Conservation (phyloP, 768 basidiomycete species). For the Auricularia cornea region DNA sequence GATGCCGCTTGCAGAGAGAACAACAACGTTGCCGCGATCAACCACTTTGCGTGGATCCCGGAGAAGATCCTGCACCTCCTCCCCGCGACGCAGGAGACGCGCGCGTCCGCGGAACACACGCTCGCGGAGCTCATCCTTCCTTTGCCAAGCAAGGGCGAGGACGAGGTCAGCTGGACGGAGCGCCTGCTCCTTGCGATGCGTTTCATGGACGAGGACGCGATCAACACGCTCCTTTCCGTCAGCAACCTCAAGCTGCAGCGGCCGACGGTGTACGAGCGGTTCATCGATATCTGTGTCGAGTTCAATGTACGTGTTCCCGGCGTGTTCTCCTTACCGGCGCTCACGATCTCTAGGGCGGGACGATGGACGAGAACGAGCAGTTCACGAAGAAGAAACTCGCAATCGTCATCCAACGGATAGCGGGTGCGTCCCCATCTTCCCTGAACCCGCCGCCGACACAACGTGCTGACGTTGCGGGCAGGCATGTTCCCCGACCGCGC, state of each 20-base stretch:
- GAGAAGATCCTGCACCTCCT: conserved; percentile 54
- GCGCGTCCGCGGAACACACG: conserved; percentile 55
- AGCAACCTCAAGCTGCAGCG: conserved; percentile 60
- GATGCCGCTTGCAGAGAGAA: conserved; percentile 51
- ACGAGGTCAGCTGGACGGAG: conserved; percentile 83
- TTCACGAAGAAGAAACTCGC: conserved; percentile 47
- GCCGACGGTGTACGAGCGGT: conserved; percentile 63
- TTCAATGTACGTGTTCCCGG: conserved; percentile 63
- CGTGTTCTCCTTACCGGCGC: neutral
- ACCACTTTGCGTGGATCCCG: conserved; percentile 92
- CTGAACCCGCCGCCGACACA: too few species aligned
- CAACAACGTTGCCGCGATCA: conserved; percentile 58
- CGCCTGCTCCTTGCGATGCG: conserved; percentile 65
- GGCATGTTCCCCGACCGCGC: conserved; percentile 56
- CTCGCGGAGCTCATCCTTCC: conserved; percentile 76
- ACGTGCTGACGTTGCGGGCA: too few species aligned
- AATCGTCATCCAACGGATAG: conserved; percentile 44
- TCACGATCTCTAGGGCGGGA: conserved; percentile 58
- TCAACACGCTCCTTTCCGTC: conserved; percentile 49
- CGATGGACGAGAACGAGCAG: conserved; percentile 80
- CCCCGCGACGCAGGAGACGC: conserved; percentile 48
- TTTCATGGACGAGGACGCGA: conserved; percentile 49
- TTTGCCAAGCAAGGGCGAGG: conserved; percentile 49
- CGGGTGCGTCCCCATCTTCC: conserved; percentile 50
- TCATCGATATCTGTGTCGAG: conserved; percentile 61